phyloP scores from a whole-genome alignment of 106 monocot genomes.

The Iris macrosiphon region DNA sequence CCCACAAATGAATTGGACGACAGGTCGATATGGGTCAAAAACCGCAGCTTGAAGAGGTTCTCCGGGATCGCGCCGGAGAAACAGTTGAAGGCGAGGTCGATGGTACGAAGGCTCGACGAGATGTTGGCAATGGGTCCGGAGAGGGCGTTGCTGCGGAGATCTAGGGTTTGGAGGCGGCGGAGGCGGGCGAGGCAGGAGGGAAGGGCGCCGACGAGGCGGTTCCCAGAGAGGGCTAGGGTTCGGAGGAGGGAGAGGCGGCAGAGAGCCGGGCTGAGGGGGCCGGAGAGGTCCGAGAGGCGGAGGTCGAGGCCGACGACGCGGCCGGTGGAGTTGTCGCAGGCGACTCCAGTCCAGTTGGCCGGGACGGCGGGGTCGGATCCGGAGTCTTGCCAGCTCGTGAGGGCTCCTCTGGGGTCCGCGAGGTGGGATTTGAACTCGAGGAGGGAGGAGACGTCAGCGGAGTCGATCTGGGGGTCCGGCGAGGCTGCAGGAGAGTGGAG shows the following conservation, averaged over 20 bases:
- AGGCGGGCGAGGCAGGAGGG: slow-evolving; percentile 26
- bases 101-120: slow-evolving; percentile 1
- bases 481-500: slow-evolving; percentile 1
- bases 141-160: slow-evolving; percentile 24
- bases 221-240: slow-evolving; percentile 27
- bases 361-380: no score
- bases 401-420: slow-evolving; percentile 15
- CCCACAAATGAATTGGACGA: slow-evolving; percentile 24
- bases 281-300: slow-evolving; percentile 10
- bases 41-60: slow-evolving; percentile 7
- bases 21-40: slow-evolving; percentile 25
- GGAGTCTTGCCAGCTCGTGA: slow-evolving; percentile 9
- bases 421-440: slow-evolving; percentile 19
- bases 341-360: slow-evolving; percentile 18
- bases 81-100: slow-evolving; percentile 16
- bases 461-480: background rate
- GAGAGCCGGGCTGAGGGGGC: slow-evolving; percentile 11
- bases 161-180: slow-evolving; percentile 16
- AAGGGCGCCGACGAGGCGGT: slow-evolving; percentile 22
- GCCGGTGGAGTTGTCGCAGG: slow-evolving; percentile 14
- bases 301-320: slow-evolving; percentile 25
- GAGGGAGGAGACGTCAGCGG: slow-evolving; percentile 24
- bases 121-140: slow-evolving; percentile 12
- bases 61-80: slow-evolving; percentile 21
- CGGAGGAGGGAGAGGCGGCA: slow-evolving; percentile 29